Base-by-base conservation (phyloP, 2,329 filamentous ascomycete genomes). In the Fonsecaea pedrosoi region DNA sequence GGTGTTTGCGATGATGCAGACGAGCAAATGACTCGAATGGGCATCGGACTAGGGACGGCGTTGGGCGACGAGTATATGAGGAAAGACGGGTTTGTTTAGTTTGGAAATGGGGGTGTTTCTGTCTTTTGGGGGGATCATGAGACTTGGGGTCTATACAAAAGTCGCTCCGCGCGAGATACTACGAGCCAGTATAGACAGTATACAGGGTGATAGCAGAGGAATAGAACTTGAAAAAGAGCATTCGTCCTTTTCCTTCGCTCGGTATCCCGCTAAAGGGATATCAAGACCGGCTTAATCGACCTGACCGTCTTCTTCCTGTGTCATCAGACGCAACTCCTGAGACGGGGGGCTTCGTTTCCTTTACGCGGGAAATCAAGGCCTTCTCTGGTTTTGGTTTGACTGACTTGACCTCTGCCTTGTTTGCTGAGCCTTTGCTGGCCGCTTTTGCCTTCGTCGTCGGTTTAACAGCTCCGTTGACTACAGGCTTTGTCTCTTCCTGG, bases 241-340 rank as follows among this genome's bases (percentile, higher is more conserved):
- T 12, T 25, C 25, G 25, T 25, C 1, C n/a, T 42, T 13, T 5
- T 42, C 15, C 40, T n/a, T 4, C 4, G 6, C 18, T 50, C 18
- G 45, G 9, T 21, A 6, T 50, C 8, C 45, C 10, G 18, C n/a
- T n/a, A n/a, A n/a, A 50, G 45, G 35, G 6, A 6, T 6, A 48
- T 62, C 62, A 68, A 48, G 62, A 50, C 54, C 58, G 66, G 53
- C 56, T 57, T 30, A 64, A 37, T 8, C 69, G 69, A 45, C 65
- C 65, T 40, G 69, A 71, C 50, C 69, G 58, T 57, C 69, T 60
- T 15, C 60, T 69, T 2, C 65, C 65, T 13, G 40, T 48, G 37
- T 55, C 58, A 38, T 61, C 38, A 38, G 67, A 54, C 54, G 58
- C 82, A 56, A 82, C 90, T 50, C 87, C 85, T 61, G 83, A 84